Evolutionary conservation across 83 land plant genomes (phyloP), one percentile per base, ranked within the genome.

Genomic region (Picea abies): DNA sequence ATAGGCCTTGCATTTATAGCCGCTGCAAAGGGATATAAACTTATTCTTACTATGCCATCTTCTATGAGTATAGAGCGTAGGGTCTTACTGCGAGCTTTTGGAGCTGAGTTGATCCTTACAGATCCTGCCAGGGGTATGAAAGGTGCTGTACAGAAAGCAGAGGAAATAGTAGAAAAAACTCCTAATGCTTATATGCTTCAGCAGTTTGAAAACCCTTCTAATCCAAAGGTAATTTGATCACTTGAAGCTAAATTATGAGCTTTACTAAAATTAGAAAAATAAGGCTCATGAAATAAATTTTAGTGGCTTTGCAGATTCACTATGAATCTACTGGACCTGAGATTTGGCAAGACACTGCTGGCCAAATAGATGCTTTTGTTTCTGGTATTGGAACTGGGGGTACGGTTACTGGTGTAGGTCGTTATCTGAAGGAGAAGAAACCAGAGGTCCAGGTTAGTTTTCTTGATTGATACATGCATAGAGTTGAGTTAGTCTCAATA

Each of bases 371-470:
- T 87, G 86, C 87, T 56, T 79, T 95, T 67, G 90, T 95, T 82
- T 90, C 92, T 64, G 98, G 95, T 9, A 89, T 92, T 83, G 98
- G 98, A 60, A 95, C 96, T 9, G 98, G 98, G 11, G 96, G 98
- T 39, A 95, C 98, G 17, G 83, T 94, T 25, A 82, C 95, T 64
- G 98, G 98, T 5, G 88, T 87, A 63, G 98, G 98, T 25, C 86
- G 86, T 35, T 94, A 82, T 81, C 93, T 95, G 7, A 95, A 92
- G 81, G 84, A 91, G 77, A 79, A 89, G 82, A 94, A 95, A 65
- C 96, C 93, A 49, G 82, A 87, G 8, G 69, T 95, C 3, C 88
- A 93, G 92, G 91, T 94, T 6, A 73, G 63, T 60, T 78, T 52
- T 65, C 37, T 3, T 76, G 76, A n/a, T 49, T 47, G 22, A 8